Base-by-base conservation (phyloP, 1,284 basidiomycete genomes). In the Moniliella sp. region DNA sequence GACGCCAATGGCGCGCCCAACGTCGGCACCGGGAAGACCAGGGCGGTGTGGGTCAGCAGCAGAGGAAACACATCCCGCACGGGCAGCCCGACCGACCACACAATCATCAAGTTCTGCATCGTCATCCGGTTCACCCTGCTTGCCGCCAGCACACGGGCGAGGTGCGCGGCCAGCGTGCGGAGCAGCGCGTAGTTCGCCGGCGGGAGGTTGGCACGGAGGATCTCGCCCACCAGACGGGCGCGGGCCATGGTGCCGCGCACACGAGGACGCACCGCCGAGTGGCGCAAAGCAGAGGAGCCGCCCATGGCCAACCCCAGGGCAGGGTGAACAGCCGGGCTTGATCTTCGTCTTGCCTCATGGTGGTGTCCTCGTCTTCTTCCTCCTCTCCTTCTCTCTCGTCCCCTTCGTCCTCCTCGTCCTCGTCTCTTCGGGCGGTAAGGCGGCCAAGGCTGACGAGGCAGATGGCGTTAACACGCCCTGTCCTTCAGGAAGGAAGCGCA, bases 41-140 rank as follows among this genome's bases (percentile, higher is more conserved):
- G n/a, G n/a, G n/a, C n/a, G n/a, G n/a, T n/a, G n/a, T n/a, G n/a
- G n/a, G n/a, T n/a, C n/a, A n/a, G n/a, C n/a, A n/a, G n/a, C n/a
- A n/a, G n/a, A n/a, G n/a, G n/a, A n/a, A n/a, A n/a, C n/a, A n/a
- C n/a, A n/a, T n/a, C n/a, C n/a, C n/a, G n/a, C n/a, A n/a, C n/a
- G n/a, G n/a, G n/a, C n/a, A n/a, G n/a, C n/a, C n/a, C n/a, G n/a
- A n/a, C n/a, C n/a, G n/a, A n/a, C n/a, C n/a, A 93, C 17, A 97
- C 88, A 41, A 99, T 97, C 13, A 86, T 84, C 16, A 97, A 82
- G 57, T 99, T 99, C 19, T 86, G 74, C 72, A 97, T 76, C 27
- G 79, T 91, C 91, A 99, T 99, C 69, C 91, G 97, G 72, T 94
- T 94, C 38, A 77, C 66, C 27, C 71, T 60, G 11, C 81, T 72